Evolutionary conservation across 2,329 filamentous ascomycete genomes (phyloP), one percentile per base, ranked within the genome.

Genomic region (Bipolaris sorokiniana): DNA sequence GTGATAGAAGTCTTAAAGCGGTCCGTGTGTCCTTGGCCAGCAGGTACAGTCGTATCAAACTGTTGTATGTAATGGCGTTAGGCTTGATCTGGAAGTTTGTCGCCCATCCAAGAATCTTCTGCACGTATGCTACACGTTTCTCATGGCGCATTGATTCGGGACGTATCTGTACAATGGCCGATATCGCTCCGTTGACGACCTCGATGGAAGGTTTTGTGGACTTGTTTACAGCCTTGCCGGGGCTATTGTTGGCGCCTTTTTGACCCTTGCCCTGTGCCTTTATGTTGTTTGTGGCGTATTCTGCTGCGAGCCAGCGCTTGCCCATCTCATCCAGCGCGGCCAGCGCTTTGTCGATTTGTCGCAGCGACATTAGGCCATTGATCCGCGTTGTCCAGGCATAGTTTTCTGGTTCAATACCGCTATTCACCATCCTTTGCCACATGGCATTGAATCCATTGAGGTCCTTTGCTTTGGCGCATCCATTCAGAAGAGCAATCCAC

Each of bases 401-500:
- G 6, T 75, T 74, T 72, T 94, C 90, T 4, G 91, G 85, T 61
- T 83, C 76, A 9, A 86, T 67, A 1, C 84, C 84, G 1, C 86
- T 82, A 7, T 69, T 70, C 3, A 83, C 68, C 76, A 95, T 85
- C 61, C 84, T 85, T 0, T 76, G 64, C 91, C 91, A 96, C 31
- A 92, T 82, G 1, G 81, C 81, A 53, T 88, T 84, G 58, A 93
- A 79, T 20, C 83, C 86, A n/a, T 79, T 72, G 0, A 80, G 63
- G 65, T 91, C 87, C 51, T 81, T 81, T 48, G 85, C 81, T 48
- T 80, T 81, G 68, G 83, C 84, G 75, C 88, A 91, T 1, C 90
- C 90, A 54, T 85, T 82, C 63, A 95, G 84, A 84, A 95, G 89
- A 41, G 85, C 79, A 37, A 87, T 89, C 84, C 90, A 95, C 0